Base-by-base conservation (phyloP, 2,329 filamentous ascomycete genomes). In the Botrytis byssoidea region DNA sequence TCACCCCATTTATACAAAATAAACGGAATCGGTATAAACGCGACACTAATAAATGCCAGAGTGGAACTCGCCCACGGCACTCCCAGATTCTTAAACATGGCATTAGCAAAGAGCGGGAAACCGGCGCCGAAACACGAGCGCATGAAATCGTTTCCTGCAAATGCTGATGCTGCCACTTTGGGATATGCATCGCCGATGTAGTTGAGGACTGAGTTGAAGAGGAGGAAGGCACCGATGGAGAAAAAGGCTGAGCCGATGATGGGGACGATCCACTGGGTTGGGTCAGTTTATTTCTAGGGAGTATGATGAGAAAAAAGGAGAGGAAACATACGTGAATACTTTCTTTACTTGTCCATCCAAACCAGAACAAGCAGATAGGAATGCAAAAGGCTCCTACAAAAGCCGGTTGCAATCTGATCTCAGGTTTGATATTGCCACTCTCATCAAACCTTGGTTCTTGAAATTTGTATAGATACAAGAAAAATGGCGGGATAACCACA, bases 21-120 rank as follows among this genome's bases (percentile, higher is more conserved):
- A 69, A 91, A 84, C 22, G 90, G 90, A 70, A 92, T 91, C 0
- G 90, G 90, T 0, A 89, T 85, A n/a, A 91, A 83, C 0, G 83
- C 81, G 5, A 84, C 82, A 9, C 89, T 90, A 2, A 92, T 84
- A 75, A 86, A 89, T 71, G 42, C 89, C 6, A 91, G 85, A 16
- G 91, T 82, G 1, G 89, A 91, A 18, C 87, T 83, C 0, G 89
- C 88, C 84, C 86, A 91, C 76, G 91, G 81, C 72, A 91, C 90
- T 60, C 88, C 88, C 81, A 91, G 83, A 66, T 69, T 12, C 10
- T 20, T 68, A 59, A 72, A 72, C 71, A 72, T 68, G 3, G 71
- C 63, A 22, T 59, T 60, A 4, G 63, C 77, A 66, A 83, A 83
- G 4, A 84, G 74, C 8, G 82, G 82, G 74, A 79, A 83, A 60